Evolutionary conservation across 1,139 yeast genomes (phyloP).

Genomic region (Suhomyces guaymorum): DNA sequence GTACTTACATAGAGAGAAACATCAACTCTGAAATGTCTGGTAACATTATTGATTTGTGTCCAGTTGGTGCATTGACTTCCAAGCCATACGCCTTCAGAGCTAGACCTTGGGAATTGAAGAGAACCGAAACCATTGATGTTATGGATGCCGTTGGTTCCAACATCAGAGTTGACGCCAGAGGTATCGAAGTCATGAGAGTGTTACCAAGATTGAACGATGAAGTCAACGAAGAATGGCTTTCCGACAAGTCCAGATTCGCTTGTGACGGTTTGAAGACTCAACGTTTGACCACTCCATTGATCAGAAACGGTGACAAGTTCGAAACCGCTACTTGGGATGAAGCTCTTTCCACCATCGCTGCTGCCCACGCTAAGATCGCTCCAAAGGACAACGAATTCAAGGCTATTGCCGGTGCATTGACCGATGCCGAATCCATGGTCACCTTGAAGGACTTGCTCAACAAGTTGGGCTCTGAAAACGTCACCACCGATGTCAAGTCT

Average conservation of each 20-base stretch:
- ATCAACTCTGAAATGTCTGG: constrained; percentile 86
- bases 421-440: constrained; percentile 81
- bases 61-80: constrained; percentile 89
- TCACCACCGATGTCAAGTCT: constrained; percentile 68
- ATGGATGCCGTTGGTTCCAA: constrained; percentile 83
- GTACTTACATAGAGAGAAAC: constrained; percentile 84
- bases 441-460: constrained; percentile 80
- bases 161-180: constrained; percentile 83
- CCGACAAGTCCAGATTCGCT: constrained; percentile 85
- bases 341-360: constrained; percentile 70
- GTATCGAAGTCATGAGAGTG: constrained; percentile 86
- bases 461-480: constrained; percentile 77
- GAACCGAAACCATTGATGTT: constrained; percentile 86
- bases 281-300: constrained; percentile 79
- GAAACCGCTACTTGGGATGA: constrained; percentile 87
- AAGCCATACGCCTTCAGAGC: constrained; percentile 91
- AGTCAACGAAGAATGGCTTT: constrained; percentile 89
- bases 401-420: constrained; percentile 80
- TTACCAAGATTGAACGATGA: constrained; percentile 86
- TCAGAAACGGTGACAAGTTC: constrained; percentile 70
- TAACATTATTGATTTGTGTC: constrained; percentile 85
- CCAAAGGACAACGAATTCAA: constrained; percentile 75
- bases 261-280: constrained; percentile 86
- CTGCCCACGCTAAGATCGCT: constrained; percentile 56
- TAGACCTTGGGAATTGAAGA: constrained; percentile 91